Evolutionary conservation across 1,284 basidiomycete genomes (phyloP).

Genomic region (Nidula niveotomentosa): DNA sequence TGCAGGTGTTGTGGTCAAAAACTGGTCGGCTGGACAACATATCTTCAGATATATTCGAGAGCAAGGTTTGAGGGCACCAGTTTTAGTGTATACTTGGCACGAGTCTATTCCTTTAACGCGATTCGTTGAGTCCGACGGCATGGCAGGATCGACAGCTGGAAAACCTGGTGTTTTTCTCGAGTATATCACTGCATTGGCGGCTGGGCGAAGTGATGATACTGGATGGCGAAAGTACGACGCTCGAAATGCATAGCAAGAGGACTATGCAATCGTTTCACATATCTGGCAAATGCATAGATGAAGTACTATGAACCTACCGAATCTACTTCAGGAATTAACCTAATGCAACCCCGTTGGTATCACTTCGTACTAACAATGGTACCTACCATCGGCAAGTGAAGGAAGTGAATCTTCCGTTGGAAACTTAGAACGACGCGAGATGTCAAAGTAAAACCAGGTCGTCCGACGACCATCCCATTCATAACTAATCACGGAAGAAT

Average conservation of each 20-base stretch:
- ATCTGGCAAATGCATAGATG: too few species aligned
- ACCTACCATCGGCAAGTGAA: too few species aligned
- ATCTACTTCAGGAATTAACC: too few species aligned
- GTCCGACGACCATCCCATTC: neutral
- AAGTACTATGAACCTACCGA: too few species aligned
- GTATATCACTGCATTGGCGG: neutral
- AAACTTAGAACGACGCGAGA: too few species aligned
- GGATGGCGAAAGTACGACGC: neutral
- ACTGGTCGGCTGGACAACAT: neutral
- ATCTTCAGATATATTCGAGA: neutral
- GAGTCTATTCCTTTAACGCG: neutral
- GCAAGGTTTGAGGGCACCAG: neutral
- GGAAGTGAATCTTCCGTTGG: too few species aligned
- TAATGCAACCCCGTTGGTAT: too few species aligned
- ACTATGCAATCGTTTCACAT: neutral
- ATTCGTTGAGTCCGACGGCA: neutral
- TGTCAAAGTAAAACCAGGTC: neutral
- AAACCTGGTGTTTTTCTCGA: neutral
- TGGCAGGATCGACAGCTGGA: neutral
- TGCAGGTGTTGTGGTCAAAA: neutral
- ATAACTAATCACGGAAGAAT: neutral
- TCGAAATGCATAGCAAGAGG: neutral
- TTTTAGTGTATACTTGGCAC: neutral
- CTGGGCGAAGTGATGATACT: neutral
- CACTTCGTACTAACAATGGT: too few species aligned